Evolutionary conservation across 768 basidiomycete genomes (phyloP), one percentile per base, ranked within the genome.

Genomic region (Termitomyces sp.): DNA sequence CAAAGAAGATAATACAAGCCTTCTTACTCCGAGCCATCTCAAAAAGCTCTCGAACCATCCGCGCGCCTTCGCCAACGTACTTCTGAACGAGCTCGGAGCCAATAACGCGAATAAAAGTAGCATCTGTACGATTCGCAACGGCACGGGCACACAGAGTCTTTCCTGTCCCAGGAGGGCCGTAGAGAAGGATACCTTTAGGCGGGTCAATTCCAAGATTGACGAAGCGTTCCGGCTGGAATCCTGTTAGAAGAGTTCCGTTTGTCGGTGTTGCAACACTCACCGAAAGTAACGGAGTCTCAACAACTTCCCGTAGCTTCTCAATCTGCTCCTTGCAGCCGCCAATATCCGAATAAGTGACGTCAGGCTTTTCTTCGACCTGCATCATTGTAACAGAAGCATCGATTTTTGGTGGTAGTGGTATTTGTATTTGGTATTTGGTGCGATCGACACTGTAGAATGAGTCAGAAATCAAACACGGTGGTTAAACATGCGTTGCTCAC

Each of bases 341-440:
- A 54, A 99, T 82, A 66, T 98, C 97, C 3, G 94, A 94, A 69
- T 98, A 98, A 2, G 96, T 98, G 40, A 98, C 94, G 64, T 97
- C 94, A 0, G 96, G 95, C 70, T 97, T 95, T 75, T 98, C 96
- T 70, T 98, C 96, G 21, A 98, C 96, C 73, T 96, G 93, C 97
- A 99, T 99, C 96, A 98, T 98, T 12, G 97, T 98, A 1, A 99
- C 97, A 0, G 94, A 96, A 3, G 97, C 93, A 69, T 99, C 97
- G 62, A 99, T 99, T 77, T 98, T 98, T 23, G 97, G 96, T 40
- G 97, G 97, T 11, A 98, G 73, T 23, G 97, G 97, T 61, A 99
- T 98, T 75, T 98, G 94, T 59, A 99, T 98, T 70, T 98, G 95
- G 70, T 99, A 99, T 73, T 98, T 91, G 64, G 89, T 91, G 50